Conservation (phyloP, 2,329 filamentous ascomycete species). For the Penicillium sp. region DNA sequence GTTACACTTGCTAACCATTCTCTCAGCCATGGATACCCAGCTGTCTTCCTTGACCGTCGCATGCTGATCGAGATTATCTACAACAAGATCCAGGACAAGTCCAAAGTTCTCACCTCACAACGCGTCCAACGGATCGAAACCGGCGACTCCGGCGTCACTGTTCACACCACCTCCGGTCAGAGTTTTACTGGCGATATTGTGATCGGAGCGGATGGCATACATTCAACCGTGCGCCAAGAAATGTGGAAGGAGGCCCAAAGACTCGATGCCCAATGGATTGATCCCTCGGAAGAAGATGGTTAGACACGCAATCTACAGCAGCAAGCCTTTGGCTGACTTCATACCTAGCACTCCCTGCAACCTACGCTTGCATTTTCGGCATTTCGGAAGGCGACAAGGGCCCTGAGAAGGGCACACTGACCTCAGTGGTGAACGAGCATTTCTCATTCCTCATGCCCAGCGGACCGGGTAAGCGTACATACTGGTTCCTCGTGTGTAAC, state of each 20-base stretch:
- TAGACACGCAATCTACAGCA: not conserved
- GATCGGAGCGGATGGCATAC: conserved; percentile 47
- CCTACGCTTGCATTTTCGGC: conserved; percentile 31
- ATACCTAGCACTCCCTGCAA: conserved; percentile 18
- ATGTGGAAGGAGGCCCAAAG: conserved; percentile 31
- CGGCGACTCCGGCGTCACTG: not conserved
- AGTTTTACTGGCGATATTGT: conserved; percentile 34
- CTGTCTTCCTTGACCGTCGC: conserved; percentile 27
- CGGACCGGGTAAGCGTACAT: conserved; percentile 21
- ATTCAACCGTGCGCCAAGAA: conserved; percentile 39
- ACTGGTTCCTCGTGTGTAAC: conserved; percentile 27
- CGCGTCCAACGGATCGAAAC: conserved; percentile 11
- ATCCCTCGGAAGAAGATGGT: conserved; percentile 17
- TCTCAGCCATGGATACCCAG: conserved; percentile 23
- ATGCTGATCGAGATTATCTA: conserved; percentile 27
- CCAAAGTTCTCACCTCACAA: conserved; percentile 19
- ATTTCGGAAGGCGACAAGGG: conserved; percentile 18
- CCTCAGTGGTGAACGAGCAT: conserved; percentile 18
- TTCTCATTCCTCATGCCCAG: conserved; percentile 21
- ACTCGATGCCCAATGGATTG: conserved; percentile 18
- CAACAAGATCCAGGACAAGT: conserved; percentile 25
- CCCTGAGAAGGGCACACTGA: conserved; percentile 14
- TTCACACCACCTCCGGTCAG: conserved; percentile 15
- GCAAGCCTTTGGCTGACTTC: not conserved
- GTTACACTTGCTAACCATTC: not conserved